Base-by-base conservation (phyloP, 2,329 filamentous ascomycete genomes). In the Sarocladiaceae sp. region DNA sequence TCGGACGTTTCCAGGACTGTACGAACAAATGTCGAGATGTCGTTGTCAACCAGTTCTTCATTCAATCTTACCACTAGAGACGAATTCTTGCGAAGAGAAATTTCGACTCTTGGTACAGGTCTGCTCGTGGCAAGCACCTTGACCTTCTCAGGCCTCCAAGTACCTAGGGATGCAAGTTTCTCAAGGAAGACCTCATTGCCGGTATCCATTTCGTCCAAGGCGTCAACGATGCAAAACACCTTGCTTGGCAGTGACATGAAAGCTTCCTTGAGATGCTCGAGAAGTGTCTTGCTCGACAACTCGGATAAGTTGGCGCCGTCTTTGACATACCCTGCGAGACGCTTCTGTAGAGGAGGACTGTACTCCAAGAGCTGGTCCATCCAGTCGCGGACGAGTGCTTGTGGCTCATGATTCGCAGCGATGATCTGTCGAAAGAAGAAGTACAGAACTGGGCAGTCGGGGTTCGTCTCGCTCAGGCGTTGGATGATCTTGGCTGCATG, bases 181-280 rank as follows among this genome's bases (percentile, higher is more conserved):
- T 62, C 44, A 2, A 75, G 53, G 26, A 75, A 72, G 0, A 13
- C 1, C 0, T 54, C 33, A 15, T 71, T 59, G 0, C 60, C 66
- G n/a, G 58, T 35, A 36, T 74, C 69, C 67, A 77, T 75, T 57
- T 78, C 74, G 53, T 78, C 75, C 2, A 77, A 61, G 0, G 72
- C 73, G 54, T 76, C 74, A 0, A 64, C 62, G 2, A 77, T 61
- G 29, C 67, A 70, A 49, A 69, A 76, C 0, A 64, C 69, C 3
- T 52, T 59, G 2, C 26, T 53, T 36, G 53, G 58, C 18, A 63
- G 54, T 4, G 44, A 31, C 2, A 42, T 42, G 8, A 68, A 48
- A 0, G 62, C 62, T 25, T 56, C 55, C 5, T 58, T 52, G 4
- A 71, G 54, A 29, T 63, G 48, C 4, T 57, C 8, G 23, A 44